A percentile compares a stretch with the other conserved stretches of the same genome.
These are phyloP conservation scores for Penicillium parvum DNA, from an alignment of 495 filamentous ascomycete species.

Conservation along the genomic window DNA sequence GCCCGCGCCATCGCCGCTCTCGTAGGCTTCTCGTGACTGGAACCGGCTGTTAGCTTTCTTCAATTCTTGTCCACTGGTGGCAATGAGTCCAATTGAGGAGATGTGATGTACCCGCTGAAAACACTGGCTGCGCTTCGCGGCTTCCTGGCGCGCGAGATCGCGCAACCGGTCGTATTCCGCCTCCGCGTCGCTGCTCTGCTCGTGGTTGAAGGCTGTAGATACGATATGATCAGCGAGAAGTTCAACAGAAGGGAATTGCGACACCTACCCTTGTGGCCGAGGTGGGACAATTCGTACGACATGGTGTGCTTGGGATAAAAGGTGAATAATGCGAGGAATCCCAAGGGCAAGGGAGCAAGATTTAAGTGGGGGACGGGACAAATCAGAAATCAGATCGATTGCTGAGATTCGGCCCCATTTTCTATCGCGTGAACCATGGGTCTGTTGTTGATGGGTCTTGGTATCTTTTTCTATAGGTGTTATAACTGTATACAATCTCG, in stretches of 20 bases:
- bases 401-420: neutral
- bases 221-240: neutral
- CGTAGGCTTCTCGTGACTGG: conserved; percentile 78
- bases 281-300: conserved; percentile 60
- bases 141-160: conserved; percentile 73
- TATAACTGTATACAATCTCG: neutral
- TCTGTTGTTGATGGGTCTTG: conserved; percentile 1
- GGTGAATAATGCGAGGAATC: neutral
- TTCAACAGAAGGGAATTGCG: neutral
- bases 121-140: conserved; percentile 66
- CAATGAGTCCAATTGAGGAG: too few relatives aligned
- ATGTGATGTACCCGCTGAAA: conserved; percentile 65
- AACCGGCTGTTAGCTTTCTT: too few relatives aligned
- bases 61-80: too few relatives aligned
- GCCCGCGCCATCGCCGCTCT: conserved; percentile 66
- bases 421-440: neutral
- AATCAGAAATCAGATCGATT: conserved; percentile 14
- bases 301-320: conserved; percentile 40
- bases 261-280: conserved; percentile 50
- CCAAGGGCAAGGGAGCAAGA: conserved; percentile 3
- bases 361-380: conserved; percentile 5
- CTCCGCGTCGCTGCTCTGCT: conserved; percentile 60
- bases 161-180: conserved; percentile 90
- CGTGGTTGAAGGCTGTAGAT: conserved; percentile 77
- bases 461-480: neutral